Evolutionary conservation across 805 yeast species (phyloP).

Genomic region (Metschnikowia cerradonensis): DNA sequence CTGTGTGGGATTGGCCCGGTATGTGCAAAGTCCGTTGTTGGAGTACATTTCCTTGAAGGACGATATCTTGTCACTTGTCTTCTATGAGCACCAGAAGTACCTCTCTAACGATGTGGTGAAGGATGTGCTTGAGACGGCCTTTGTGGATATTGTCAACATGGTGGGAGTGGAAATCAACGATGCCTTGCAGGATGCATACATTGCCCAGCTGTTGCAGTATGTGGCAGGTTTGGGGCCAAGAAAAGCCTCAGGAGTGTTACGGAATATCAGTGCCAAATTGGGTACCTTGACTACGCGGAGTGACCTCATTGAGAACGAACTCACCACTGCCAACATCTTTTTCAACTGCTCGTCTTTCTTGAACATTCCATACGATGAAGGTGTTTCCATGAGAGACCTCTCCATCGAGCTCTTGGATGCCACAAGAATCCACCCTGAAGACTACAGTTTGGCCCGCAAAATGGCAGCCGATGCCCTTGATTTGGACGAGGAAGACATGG

Average conservation of each 20-base stretch:
- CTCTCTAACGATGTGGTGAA: slow-evolving; percentile 59
- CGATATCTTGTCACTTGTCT: slow-evolving; percentile 63
- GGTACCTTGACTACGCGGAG: slow-evolving; percentile 65
- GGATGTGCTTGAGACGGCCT: slow-evolving; percentile 70
- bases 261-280: slow-evolving; percentile 62
- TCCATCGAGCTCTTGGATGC: slow-evolving; percentile 83
- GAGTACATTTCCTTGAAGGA: slow-evolving; percentile 81
- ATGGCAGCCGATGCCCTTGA: slow-evolving; percentile 98
- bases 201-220: slow-evolving; percentile 68
- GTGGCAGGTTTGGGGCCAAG: slow-evolving; percentile 94
- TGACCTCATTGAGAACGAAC: slow-evolving; percentile 76
- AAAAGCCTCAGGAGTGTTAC: slow-evolving; percentile 82
- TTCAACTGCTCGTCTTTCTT: slow-evolving; percentile 90
- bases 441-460: slow-evolving; percentile 90
- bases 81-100: slow-evolving; percentile 71
- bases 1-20: slow-evolving; percentile 86
- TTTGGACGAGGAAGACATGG: slow-evolving; percentile 88
- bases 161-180: slow-evolving; percentile 93
- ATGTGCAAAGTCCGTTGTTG: slow-evolving; percentile 85
- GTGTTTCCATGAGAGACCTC: slow-evolving; percentile 50
- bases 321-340: slow-evolving; percentile 76
- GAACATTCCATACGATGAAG: slow-evolving; percentile 66
- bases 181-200: slow-evolving; percentile 72
- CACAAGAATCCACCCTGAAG: slow-evolving; percentile 97
- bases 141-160: slow-evolving; percentile 85